Evolutionary conservation across 2,329 filamentous ascomycete genomes (phyloP).

Genomic region (Sphaerulina vaccinii): DNA sequence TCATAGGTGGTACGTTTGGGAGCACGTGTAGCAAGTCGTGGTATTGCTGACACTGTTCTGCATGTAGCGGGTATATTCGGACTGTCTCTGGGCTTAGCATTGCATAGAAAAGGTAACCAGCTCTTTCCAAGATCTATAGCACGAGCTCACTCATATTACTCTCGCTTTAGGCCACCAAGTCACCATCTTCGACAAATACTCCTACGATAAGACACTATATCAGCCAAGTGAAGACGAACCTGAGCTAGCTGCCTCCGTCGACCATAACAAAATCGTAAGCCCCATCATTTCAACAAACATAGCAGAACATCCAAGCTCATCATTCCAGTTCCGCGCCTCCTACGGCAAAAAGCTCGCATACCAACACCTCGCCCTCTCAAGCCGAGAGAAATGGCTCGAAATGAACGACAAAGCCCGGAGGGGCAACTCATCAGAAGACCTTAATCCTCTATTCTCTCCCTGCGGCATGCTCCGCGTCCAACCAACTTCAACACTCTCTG

Average conservation of each 20-base stretch:
- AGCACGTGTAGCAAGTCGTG: too few relatives aligned
- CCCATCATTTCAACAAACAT: neutral
- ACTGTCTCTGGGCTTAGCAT: too few relatives aligned
- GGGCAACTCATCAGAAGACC: too few relatives aligned
- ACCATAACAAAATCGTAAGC: conserved; percentile 4
- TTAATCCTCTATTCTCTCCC: neutral
- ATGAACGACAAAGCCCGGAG: neutral
- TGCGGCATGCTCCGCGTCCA: conserved; percentile 3
- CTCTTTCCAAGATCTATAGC: too few relatives aligned
- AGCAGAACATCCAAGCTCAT: neutral
- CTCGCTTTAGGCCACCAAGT: conserved; percentile 3
- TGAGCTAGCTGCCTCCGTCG: neutral
- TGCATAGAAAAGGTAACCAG: too few relatives aligned
- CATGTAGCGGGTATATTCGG: too few relatives aligned
- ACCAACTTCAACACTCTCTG: neutral
- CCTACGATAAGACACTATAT: conserved; percentile 1
- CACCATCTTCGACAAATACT: neutral
- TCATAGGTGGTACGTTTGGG: too few relatives aligned
- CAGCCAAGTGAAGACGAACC: neutral
- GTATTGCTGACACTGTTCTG: too few relatives aligned
- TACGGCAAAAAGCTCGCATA: conserved; percentile 3
- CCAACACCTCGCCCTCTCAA: neutral
- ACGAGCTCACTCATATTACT: too few relatives aligned
- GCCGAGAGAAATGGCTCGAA: neutral
- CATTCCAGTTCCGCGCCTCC: neutral